Evolutionary conservation across 495 filamentous ascomycete genomes (phyloP).

Genomic region (Choiromyces venosus): DNA sequence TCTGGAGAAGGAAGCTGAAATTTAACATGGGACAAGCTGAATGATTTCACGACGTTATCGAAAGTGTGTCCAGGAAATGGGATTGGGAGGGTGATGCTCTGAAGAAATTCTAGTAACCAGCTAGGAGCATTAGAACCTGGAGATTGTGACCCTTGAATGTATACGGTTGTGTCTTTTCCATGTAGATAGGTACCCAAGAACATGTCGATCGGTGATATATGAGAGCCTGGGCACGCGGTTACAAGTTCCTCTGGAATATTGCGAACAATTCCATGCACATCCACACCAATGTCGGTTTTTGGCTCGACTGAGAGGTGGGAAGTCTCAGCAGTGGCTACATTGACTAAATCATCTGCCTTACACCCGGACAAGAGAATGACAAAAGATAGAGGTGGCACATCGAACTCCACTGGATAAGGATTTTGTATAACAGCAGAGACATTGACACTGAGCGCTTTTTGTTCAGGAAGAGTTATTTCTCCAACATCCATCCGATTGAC

Average conservation of each 20-base stretch:
- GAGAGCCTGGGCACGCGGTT: constrained; percentile 62
- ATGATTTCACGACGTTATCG: constrained; percentile 75
- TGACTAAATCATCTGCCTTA: constrained; percentile 52
- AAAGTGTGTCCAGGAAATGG: constrained; percentile 74
- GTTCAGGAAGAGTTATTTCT: constrained; percentile 54
- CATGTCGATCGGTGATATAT: constrained; percentile 77
- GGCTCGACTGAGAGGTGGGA: constrained; percentile 59
- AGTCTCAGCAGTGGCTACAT: constrained; percentile 65
- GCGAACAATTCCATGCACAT: constrained; percentile 62
- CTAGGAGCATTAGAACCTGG: constrained; percentile 61
- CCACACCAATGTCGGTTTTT: constrained; percentile 57
- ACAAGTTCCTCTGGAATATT: constrained; percentile 66
- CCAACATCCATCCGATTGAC: constrained; percentile 69
- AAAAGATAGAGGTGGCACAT: constrained; percentile 74
- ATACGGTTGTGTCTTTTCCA: constrained; percentile 68
- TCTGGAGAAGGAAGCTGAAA: constrained; percentile 74
- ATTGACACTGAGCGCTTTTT: constrained; percentile 69
- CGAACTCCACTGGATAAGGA: constrained; percentile 66
- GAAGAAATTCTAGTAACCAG: constrained; percentile 76
- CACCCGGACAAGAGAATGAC: constrained; percentile 78
- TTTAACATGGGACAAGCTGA: constrained; percentile 74
- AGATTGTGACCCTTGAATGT: constrained; percentile 67
- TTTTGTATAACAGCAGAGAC: constrained; percentile 63
- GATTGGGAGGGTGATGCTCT: constrained; percentile 74
- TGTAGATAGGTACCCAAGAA: constrained; percentile 75